A percentile compares a stretch with the other conserved stretches of the same genome.
These are phyloP conservation scores for Amborella trichopoda DNA, from an alignment of 164 flowering plant species.

Conservation along the genomic window DNA sequence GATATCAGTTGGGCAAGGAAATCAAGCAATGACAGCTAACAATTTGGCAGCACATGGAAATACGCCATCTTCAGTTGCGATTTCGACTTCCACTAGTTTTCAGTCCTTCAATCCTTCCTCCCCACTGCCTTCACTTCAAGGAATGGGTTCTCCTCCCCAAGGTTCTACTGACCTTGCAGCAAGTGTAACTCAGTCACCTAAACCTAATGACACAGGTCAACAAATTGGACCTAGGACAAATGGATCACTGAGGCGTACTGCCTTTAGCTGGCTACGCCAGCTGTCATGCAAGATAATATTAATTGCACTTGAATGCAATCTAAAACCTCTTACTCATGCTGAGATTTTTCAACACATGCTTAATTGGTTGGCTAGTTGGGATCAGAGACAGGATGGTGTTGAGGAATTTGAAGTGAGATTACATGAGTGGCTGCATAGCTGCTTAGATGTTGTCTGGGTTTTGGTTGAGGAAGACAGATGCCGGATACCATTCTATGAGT, in stretches of 20 bases:
- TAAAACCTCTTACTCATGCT: constrained; percentile 85
- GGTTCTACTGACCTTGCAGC: constrained; percentile 52
- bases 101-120: constrained; percentile 79
- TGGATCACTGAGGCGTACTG: constrained; percentile 34
- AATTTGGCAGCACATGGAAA: constrained; percentile 40
- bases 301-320: constrained; percentile 50
- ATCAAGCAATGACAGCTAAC: constrained; percentile 34
- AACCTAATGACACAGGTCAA: constrained; percentile 28
- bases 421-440: constrained; percentile 79
- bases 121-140: constrained; percentile 63
- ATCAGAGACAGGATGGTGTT: constrained; percentile 43
- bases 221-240: constrained; percentile 25
- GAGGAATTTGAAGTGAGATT: constrained; percentile 60
- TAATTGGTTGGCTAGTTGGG: constrained; percentile 92
- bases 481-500: constrained; percentile 90
- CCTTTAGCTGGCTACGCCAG: constrained; percentile 72
- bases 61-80: constrained; percentile 30
- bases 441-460: constrained; percentile 91
- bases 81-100: constrained; percentile 38
- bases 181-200: constrained; percentile 44
- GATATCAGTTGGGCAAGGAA: constrained; percentile 43
- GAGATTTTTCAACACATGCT: constrained; percentile 71
- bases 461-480: constrained; percentile 87
- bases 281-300: constrained; percentile 89
- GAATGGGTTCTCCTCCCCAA: constrained; percentile 81